phyloP scores from a whole-genome alignment of 805 yeast genomes.

The Sungouiella thailandica region DNA sequence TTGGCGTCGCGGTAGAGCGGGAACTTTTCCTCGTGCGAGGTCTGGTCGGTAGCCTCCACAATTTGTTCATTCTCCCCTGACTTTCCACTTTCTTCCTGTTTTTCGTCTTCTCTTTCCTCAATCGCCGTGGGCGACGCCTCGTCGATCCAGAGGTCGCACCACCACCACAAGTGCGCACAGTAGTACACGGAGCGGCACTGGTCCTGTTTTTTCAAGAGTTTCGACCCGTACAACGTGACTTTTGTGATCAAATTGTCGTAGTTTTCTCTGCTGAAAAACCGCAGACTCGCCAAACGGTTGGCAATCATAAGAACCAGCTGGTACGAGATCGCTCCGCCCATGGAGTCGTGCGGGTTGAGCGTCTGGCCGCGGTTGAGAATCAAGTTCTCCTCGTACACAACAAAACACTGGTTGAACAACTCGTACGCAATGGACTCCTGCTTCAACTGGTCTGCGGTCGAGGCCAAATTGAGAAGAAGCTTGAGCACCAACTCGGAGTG shows the following conservation, averaged over 20 bases:
- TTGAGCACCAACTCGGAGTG: slow-evolving; percentile 38
- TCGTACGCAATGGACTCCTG: slow-evolving; percentile 77
- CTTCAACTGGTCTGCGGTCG: slow-evolving; percentile 71
- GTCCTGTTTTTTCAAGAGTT: slow-evolving; percentile 84
- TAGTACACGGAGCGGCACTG: slow-evolving; percentile 88
- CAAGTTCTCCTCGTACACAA: slow-evolving; percentile 68
- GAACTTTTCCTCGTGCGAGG: slow-evolving; percentile 18
- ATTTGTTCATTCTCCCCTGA: too few relatives aligned
- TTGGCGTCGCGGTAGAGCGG: slow-evolving; percentile 44
- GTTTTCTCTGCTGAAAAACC: slow-evolving; percentile 53
- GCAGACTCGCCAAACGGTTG: slow-evolving; percentile 39
- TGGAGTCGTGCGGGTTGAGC: slow-evolving; percentile 32
- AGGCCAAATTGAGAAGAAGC: slow-evolving; percentile 61
- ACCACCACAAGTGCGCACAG: slow-evolving; percentile 94
- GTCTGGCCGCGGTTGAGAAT: slow-evolving; percentile 17
- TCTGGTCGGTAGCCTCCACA: slow-evolving; percentile 17
- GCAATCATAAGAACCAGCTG: slow-evolving; percentile 45
- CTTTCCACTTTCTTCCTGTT: background rate
- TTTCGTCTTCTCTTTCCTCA: slow-evolving; percentile 5
- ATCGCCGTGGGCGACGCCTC: slow-evolving; percentile 25
- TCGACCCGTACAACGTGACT: slow-evolving; percentile 82
- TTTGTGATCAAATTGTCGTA: slow-evolving; percentile 81
- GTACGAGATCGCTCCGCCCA: slow-evolving; percentile 44
- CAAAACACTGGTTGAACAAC: slow-evolving; percentile 81
- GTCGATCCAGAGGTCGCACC: slow-evolving; percentile 50